Percentiles rank a stretch among this genome's conserved stretches.
These are phyloP conservation scores for Lizonia empirigonia DNA, from an alignment of 2,329 filamentous ascomycete species.

Conservation along the genomic window DNA sequence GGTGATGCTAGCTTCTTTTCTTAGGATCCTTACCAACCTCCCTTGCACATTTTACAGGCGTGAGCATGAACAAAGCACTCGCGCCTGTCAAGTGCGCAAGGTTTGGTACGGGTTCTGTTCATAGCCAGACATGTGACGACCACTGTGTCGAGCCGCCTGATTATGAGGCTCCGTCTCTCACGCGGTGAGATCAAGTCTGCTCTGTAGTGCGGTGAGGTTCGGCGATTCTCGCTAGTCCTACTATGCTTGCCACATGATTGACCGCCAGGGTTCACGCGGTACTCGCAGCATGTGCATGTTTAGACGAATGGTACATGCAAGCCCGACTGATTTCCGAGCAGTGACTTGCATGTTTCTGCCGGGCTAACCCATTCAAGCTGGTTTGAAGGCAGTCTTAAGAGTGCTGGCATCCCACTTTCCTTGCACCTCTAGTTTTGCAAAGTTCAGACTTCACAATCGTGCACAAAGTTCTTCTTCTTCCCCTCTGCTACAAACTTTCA, in stretches of 20 bases:
- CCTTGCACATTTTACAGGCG: too few relatives aligned
- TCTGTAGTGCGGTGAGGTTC: conserved; percentile 14
- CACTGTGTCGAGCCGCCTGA: too few relatives aligned
- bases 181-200: conserved; percentile 13
- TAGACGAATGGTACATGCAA: conserved; percentile 10
- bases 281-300: conserved; percentile 14
- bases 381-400: conserved; percentile 10
- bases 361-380: conserved; percentile 7
- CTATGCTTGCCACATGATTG: conserved; percentile 17
- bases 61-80: too few relatives aligned
- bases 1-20: conserved; percentile 17
- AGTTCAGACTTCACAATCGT: neutral
- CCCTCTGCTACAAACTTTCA: neutral
- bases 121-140: too few relatives aligned
- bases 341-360: conserved; percentile 17
- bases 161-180: conserved; percentile 1
- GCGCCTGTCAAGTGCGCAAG: neutral
- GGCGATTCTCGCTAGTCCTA: conserved; percentile 18
- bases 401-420: conserved; percentile 12
- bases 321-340: conserved; percentile 16
- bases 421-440: conserved; percentile 11
- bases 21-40: conserved; percentile 3
- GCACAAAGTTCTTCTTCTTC: neutral
- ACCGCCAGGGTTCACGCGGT: conserved; percentile 12
- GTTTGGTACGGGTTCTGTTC: too few relatives aligned